A percentile compares a stretch with the other conserved stretches of the same genome.
phyloP scores from a whole-genome alignment of 805 yeast genomes.

The Henningerozyma blattae region DNA sequence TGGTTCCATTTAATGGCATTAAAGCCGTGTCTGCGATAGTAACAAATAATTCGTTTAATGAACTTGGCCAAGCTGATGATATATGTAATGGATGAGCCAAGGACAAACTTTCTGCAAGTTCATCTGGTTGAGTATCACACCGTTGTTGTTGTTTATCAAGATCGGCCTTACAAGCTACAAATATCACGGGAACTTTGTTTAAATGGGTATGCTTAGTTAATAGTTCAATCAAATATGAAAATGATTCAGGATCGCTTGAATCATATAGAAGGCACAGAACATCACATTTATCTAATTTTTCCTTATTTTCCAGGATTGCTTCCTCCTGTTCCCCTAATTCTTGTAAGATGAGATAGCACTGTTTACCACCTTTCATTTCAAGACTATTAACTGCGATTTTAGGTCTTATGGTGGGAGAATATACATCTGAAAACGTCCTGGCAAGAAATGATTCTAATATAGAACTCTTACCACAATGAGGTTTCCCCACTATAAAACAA shows the following conservation, averaged over 20 bases:
- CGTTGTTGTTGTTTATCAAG: slow-evolving; percentile 92
- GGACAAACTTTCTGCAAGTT: slow-evolving; percentile 52
- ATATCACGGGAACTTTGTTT: slow-evolving; percentile 65
- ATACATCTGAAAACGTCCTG: slow-evolving; percentile 53
- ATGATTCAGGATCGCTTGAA: slow-evolving; percentile 92
- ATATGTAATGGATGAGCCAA: slow-evolving; percentile 82
- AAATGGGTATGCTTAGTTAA: slow-evolving; percentile 39
- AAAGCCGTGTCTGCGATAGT: slow-evolving; percentile 85
- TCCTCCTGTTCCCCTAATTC: slow-evolving; percentile 83
- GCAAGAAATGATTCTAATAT: slow-evolving; percentile 72
- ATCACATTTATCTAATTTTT: slow-evolving; percentile 73
- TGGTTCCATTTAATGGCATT: slow-evolving; percentile 65
- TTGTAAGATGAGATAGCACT: slow-evolving; percentile 81
- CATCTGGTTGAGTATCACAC: slow-evolving; percentile 76
- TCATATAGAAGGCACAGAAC: slow-evolving; percentile 85
- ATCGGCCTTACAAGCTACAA: slow-evolving; percentile 91
- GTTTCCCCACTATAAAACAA: slow-evolving; percentile 78
- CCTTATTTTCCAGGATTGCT: slow-evolving; percentile 61
- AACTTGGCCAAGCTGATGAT: slow-evolving; percentile 81
- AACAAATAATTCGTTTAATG: slow-evolving; percentile 72
- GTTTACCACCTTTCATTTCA: slow-evolving; percentile 89
- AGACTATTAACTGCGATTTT: slow-evolving; percentile 82
- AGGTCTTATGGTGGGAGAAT: slow-evolving; percentile 75
- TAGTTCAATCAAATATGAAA: slow-evolving; percentile 68
- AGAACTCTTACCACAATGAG: slow-evolving; percentile 80